Evolutionary conservation across 163 green algal genomes (phyloP).

Genomic region (Volvox carteri): DNA sequence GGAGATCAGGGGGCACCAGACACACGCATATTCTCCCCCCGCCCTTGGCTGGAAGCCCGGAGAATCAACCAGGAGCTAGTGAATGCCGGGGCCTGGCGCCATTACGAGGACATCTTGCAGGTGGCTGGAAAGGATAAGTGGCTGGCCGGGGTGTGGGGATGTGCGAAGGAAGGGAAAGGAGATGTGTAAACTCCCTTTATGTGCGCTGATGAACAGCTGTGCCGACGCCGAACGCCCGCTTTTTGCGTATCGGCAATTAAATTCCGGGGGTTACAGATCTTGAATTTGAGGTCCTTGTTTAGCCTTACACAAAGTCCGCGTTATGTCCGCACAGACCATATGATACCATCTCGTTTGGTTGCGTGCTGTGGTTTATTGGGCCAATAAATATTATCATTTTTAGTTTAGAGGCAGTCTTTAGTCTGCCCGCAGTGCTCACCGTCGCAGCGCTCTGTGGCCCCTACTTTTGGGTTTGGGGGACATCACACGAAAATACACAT

Average conservation of each 20-base stretch:
- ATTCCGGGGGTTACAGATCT: neutral
- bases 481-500: neutral
- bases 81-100: neutral
- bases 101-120: neutral
- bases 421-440: neutral
- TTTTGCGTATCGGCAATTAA: neutral
- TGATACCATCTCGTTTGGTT: too few relatives aligned
- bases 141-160: neutral
- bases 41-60: neutral
- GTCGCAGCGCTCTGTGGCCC: neutral
- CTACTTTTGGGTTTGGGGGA: neutral
- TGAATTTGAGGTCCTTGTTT: neutral
- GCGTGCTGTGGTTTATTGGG: too few relatives aligned
- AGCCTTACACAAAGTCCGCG: too few relatives aligned
- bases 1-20: neutral
- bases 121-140: neutral
- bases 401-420: neutral
- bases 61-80: conserved; percentile 15
- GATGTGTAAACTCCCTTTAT: too few relatives aligned
- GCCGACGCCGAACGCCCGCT: too few relatives aligned
- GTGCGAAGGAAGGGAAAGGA: too few relatives aligned
- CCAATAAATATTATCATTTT: neutral
- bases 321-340: too few relatives aligned
- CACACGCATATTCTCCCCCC: neutral
- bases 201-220: neutral